Conservation (phyloP, 768 basidiomycete species). For the Termitomyces sp. region DNA sequence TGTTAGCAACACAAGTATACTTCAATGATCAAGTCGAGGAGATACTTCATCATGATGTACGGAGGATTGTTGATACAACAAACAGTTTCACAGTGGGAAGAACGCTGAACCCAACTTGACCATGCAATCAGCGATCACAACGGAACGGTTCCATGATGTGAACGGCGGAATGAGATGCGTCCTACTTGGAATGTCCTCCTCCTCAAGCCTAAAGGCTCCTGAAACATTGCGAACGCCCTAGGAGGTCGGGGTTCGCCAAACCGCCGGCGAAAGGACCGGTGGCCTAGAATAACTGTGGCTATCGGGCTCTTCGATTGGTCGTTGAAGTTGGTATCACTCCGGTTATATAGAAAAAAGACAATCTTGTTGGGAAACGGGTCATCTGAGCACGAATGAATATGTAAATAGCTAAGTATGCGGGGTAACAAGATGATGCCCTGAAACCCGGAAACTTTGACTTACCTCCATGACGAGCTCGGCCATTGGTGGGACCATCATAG, state of each 20-base stretch:
- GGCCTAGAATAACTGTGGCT: not conserved
- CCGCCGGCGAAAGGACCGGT: not conserved
- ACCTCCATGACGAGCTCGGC: conserved; percentile 3
- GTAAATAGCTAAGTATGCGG: not conserved
- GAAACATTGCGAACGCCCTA: conserved; percentile 5
- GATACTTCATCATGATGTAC: conserved; percentile 3
- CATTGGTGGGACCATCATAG: conserved; percentile 7
- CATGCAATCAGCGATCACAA: conserved; percentile 6
- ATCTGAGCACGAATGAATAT: not conserved
- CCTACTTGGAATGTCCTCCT: not conserved
- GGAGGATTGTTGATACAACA: not conserved
- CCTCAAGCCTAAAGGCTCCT: not conserved
- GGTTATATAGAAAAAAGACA: not conserved
- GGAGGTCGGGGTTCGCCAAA: not conserved
- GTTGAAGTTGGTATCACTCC: not conserved
- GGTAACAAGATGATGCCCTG: conserved; percentile 7
- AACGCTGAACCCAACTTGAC: not conserved
- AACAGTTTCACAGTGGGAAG: not conserved
- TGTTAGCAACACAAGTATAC: not conserved
- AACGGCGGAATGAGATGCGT: not conserved
- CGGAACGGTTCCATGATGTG: conserved; percentile 8
- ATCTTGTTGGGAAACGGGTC: not conserved
- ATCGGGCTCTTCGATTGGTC: not conserved
- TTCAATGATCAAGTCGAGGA: conserved; percentile 2
- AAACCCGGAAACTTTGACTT: conserved; percentile 7